Base-by-base conservation (phyloP, 352 stramenopile genomes). In the Phytophthora brassicae region DNA sequence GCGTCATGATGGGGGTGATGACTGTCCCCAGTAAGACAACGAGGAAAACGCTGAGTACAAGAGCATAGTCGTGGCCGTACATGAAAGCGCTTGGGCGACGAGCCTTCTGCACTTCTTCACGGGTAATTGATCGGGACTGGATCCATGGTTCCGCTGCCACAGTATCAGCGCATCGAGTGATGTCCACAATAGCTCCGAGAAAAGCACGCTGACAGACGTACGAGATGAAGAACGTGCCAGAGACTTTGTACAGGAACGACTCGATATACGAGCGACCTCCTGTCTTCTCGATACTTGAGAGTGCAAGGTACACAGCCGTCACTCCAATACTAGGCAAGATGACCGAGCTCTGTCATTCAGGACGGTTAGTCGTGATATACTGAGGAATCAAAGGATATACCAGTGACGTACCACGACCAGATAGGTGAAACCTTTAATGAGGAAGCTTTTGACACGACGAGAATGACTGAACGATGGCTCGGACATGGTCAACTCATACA, bases 171-270 rank as follows among this genome's bases (percentile, higher is more conserved):
- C 81, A 72, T 2, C 85, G 77, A 54, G 81, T 85, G 28, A 94
- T 72, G 60, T 89, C 77, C n/a, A 92, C 65, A 42, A 92, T 87
- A 4, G 77, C 73, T 6, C 82, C 83, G 1, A 94, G 69, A 33
- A 94, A 92, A 31, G 82, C 79, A 46, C 84, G 78, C 53, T 93
- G 84, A 19, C 82, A 90, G n/a, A 93, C 66, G 49, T 93, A 93
- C 52, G 84, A 89, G 65, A 93, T 90, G 77, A 93, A 93, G 64
- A 93, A 91, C 4, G 84, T 91, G n/a, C 84, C 82, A 11, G 80
- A 90, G 24, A 93, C 74, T 54, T 93, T 90, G 71, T 86, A 90
- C 35, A 93, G 65, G 53, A 93, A 93, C 22, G 80, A 83, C 72
- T 90, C 84, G 46, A 94, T 74, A 53, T 94, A 94, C 46, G 67